These are phyloP conservation scores for Chlorella sp. DNA, from an alignment of 139 green algal genomes.

Conservation along the genomic window DNA sequence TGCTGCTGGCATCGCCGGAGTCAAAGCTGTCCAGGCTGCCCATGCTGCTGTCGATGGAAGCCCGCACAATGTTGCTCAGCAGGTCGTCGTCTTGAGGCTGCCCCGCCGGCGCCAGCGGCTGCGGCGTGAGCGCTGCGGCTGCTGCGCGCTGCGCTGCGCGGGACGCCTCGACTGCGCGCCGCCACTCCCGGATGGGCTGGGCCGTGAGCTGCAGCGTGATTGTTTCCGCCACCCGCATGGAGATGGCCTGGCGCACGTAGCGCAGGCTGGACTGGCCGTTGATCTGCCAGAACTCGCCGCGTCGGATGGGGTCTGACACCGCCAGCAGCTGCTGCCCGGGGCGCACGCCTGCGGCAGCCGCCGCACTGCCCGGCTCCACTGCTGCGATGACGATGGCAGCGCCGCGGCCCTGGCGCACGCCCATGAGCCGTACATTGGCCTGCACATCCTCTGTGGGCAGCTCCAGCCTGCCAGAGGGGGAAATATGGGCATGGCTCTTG, in stretches of 20 bases:
- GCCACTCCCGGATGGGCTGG: not conserved
- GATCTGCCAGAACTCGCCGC: constrained; percentile 26
- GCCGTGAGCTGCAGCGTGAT: constrained; percentile 22
- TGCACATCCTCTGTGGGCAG: constrained; percentile 13
- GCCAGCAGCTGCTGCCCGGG: constrained; percentile 31
- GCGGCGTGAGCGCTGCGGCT: not conserved
- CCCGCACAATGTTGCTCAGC: constrained; percentile 8
- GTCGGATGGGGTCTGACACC: constrained; percentile 30
- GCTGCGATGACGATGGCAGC: not conserved
- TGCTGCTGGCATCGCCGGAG: too few species aligned
- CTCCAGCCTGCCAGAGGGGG: constrained; percentile 2
- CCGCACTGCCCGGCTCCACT: not conserved
- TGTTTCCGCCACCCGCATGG: constrained; percentile 22
- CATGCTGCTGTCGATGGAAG: not conserved
- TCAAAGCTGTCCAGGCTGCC: not conserved
- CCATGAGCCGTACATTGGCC: not conserved
- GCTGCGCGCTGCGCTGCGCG: not conserved
- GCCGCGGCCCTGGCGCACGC: not conserved
- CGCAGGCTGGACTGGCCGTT: constrained; percentile 19
- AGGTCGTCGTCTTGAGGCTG: not conserved
- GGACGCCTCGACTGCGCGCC: not conserved
- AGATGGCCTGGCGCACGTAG: constrained; percentile 29
- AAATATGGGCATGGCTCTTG: not conserved
- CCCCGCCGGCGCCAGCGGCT: not conserved
- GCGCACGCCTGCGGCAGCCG: constrained; percentile 22